phyloP scores from a whole-genome alignment of 2,329 filamentous ascomycete genomes.

The Ophiostoma fasciatum region DNA sequence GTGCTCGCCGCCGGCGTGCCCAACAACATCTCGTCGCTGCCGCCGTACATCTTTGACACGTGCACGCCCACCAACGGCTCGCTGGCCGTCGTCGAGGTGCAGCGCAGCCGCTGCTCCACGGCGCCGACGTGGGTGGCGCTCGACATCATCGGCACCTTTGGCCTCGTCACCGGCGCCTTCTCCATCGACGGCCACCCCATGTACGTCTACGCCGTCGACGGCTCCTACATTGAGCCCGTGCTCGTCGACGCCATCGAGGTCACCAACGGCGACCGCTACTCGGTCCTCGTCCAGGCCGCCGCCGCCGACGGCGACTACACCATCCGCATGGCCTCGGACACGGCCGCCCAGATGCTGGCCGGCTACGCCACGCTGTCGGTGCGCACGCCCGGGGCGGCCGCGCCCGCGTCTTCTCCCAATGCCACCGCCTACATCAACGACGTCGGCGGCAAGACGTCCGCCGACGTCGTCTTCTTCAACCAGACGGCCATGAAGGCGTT shows the following conservation, averaged over 20 bases:
- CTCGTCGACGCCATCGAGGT: conserved; percentile 31
- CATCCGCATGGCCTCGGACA: conserved; percentile 35
- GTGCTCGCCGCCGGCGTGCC: conserved; percentile 15
- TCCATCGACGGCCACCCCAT: conserved; percentile 38
- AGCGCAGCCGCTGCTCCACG: conserved; percentile 5
- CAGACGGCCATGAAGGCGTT: conserved; percentile 29
- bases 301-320: conserved; percentile 32
- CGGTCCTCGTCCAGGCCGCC: conserved; percentile 28
- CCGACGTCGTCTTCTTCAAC: conserved; percentile 28
- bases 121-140: conserved; percentile 34
- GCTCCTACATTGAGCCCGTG: conserved; percentile 36
- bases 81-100: conserved; percentile 27
- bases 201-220: conserved; percentile 40
- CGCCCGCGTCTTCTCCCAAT: conserved; percentile 14
- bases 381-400: background rate
- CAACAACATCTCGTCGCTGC: conserved; percentile 23
- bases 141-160: conserved; percentile 37
- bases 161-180: conserved; percentile 28
- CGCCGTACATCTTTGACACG: conserved; percentile 26
- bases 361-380: conserved; percentile 36
- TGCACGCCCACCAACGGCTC: conserved; percentile 32
- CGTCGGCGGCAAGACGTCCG: conserved; percentile 27
- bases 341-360: conserved; percentile 37
- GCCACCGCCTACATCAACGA: conserved; percentile 31
- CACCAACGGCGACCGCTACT: conserved; percentile 38